Base-by-base conservation (phyloP, 352 stramenopile genomes). In the Globisporangium polare region DNA sequence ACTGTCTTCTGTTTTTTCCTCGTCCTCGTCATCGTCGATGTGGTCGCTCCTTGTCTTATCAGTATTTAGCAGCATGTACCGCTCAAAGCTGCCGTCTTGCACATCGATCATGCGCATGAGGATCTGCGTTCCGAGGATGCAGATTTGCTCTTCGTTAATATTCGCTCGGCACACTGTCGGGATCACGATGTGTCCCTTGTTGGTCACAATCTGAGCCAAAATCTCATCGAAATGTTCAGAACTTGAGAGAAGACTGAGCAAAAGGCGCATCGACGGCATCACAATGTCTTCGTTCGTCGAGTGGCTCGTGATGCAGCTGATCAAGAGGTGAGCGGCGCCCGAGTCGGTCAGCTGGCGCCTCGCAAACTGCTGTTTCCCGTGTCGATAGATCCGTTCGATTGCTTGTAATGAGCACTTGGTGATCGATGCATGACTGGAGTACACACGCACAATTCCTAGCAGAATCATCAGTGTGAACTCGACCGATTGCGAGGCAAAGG, bases 71-170 rank as follows among this genome's bases (percentile, higher is more conserved):
- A 22, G 7, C 7, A 7, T 39, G 10, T 35, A 18, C 4, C 41
- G 12, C n/a, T 33, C 20, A 35, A 60, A 49, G n/a, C n/a, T 60
- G 54, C 12, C 41, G 20, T 53, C 54, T 13, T 60, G 54, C 5
- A 53, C 54, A 27, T 53, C 54, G 18, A 60, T 41, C 54, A 60
- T 42, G 39, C 54, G 41, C 54, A 53, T 60, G 26, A 60, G 54
- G 7, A 50, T 60, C 27, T 60, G 41, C 26, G 31, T 53, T 5
- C 39, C 54, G 13, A 60, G 26, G 7, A 45, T 43, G 10, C 41
- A 60, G 15, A 60, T 60, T 13, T 50, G 37, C 27, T 60, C 54
- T 22, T 53, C 54, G 3, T 60, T 53, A 2, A 53, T 26, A 9
- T 52, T 49, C 5, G 37, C 12, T 35, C 41, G 54, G 29, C 41